Conservation (phyloP, 768 basidiomycete species). For the Leccinum disarticulatum region DNA sequence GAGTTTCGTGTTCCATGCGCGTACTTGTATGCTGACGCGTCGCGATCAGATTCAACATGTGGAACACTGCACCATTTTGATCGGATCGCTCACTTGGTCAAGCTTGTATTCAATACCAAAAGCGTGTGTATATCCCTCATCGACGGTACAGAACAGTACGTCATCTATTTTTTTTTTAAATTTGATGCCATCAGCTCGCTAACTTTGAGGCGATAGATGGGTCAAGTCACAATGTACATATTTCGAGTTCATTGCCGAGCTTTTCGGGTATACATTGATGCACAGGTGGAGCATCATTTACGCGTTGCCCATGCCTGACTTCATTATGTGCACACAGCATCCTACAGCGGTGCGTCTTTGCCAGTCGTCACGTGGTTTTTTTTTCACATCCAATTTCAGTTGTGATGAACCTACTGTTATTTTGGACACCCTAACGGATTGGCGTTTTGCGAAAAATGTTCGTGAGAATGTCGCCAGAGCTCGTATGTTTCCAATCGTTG, state of each 20-base stretch:
- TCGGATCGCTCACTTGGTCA: constrained; percentile 88
- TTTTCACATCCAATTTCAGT: constrained; percentile 36
- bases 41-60: constrained; percentile 78
- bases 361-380: neutral
- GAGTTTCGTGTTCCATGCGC: constrained; percentile 20
- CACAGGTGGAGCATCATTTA: constrained; percentile 46
- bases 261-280: constrained; percentile 2
- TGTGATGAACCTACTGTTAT: constrained; percentile 88
- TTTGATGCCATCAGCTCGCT: constrained; percentile 8
- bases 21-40: constrained; percentile 1
- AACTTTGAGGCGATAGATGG: constrained; percentile 51
- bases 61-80: constrained; percentile 90
- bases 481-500: neutral
- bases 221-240: constrained; percentile 83
- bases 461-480: constrained; percentile 23
- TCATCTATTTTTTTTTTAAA: constrained; percentile 12
- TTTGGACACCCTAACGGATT: constrained; percentile 75
- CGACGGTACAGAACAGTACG: constrained; percentile 84
- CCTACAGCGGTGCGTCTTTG: constrained; percentile 58
- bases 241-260: neutral
- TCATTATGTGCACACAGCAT: constrained; percentile 87
- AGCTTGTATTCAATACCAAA: constrained; percentile 89
- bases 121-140: constrained; percentile 80
- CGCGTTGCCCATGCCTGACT: constrained; percentile 50
- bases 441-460: constrained; percentile 87